Evolutionary conservation across 352 stramenopile species (phyloP), one percentile per base, ranked within the genome.

Genomic region (Phytophthora brassicae): DNA sequence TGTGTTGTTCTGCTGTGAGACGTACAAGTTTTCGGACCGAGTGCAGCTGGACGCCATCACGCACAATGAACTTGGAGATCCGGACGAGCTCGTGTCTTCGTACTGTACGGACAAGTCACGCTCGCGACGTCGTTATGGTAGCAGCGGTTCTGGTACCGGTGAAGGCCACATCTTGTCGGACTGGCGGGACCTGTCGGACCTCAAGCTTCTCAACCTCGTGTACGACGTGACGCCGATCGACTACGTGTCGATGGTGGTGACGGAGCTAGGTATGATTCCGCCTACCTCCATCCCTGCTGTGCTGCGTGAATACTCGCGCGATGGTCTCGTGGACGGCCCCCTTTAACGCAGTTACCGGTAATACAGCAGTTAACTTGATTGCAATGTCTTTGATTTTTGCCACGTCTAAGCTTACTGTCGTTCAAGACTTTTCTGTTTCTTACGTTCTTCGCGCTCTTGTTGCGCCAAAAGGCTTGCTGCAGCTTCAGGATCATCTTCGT

Each of bases 31-130:
- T 47, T 89, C 81, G 38, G 96, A 98, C 64, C 89, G 94, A 31
- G 94, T 99, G 23, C 97, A 99, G 73, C 78, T 99, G 35, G 97
- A 99, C 66, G 94, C 90, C 38, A 98, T 99, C 60, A 98, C 95
- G 11, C 86, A 97, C 70, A 99, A 99, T 74, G 97, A 99, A 70
- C 72, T 99, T 29, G 94, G 95, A n/a, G 85, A 99, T 81, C 89
- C 96, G 11, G 88, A 96, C 58, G 90, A 96, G 46, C 70, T 96
- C 6, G 70, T 93, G 39, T 83, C 78, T 60, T 84, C 70, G 42
- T 81, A 75, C 42, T 77, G 70, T 41, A 87, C 70, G 14, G 74
- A 84, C 60, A 89, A 88, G 53, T 61, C 74, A 3, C 75, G 72
- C 28, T 60, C 70, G 22, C 67, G 60, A 4, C 63, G 67, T 38